Percentiles rank a stretch among this genome's conserved stretches.
phyloP scores from a whole-genome alignment of 2,329 filamentous ascomycete genomes.

The Pyricularia pennisetigena region DNA sequence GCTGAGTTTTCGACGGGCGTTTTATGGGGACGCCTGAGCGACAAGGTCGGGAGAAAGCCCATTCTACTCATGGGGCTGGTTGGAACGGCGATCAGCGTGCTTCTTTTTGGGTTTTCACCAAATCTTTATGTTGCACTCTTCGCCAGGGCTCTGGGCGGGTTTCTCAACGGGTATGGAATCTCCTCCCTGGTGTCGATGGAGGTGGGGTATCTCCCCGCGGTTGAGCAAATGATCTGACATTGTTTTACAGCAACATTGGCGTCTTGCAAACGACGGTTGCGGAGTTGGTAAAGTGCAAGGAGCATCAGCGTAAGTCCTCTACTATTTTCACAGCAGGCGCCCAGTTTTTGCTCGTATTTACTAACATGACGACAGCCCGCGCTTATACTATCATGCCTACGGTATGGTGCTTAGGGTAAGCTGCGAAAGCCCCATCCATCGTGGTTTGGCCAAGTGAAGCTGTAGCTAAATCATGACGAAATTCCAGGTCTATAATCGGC shows the following conservation, averaged over 20 bases:
- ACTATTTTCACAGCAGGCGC: constrained; percentile 4
- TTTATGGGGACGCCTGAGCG: constrained; percentile 87
- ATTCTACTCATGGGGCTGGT: constrained; percentile 82
- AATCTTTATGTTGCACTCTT: constrained; percentile 75
- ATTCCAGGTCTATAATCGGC: constrained; percentile 71
- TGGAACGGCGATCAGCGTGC: constrained; percentile 85
- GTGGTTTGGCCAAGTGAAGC: not conserved
- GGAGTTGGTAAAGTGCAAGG: constrained; percentile 85
- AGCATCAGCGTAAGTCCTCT: constrained; percentile 72
- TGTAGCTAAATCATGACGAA: constrained; percentile 6
- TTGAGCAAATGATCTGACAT: constrained; percentile 10
- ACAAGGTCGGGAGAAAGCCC: constrained; percentile 85
- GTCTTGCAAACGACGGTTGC: constrained; percentile 92
- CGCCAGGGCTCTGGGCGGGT: constrained; percentile 78
- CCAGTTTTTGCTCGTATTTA: not conserved
- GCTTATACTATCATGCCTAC: constrained; percentile 98
- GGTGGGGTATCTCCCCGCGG: too few relatives aligned
- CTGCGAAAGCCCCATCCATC: constrained; percentile 8
- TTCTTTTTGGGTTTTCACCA: constrained; percentile 83
- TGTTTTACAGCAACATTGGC: constrained; percentile 67
- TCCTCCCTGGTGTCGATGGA: constrained; percentile 8
- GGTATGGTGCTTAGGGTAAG: constrained; percentile 89
- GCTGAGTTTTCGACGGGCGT: constrained; percentile 90
- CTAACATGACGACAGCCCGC: constrained; percentile 48
- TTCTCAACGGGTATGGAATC: constrained; percentile 69